Conservation (phyloP, 495 filamentous ascomycete genomes). For the Darksidea phi region DNA sequence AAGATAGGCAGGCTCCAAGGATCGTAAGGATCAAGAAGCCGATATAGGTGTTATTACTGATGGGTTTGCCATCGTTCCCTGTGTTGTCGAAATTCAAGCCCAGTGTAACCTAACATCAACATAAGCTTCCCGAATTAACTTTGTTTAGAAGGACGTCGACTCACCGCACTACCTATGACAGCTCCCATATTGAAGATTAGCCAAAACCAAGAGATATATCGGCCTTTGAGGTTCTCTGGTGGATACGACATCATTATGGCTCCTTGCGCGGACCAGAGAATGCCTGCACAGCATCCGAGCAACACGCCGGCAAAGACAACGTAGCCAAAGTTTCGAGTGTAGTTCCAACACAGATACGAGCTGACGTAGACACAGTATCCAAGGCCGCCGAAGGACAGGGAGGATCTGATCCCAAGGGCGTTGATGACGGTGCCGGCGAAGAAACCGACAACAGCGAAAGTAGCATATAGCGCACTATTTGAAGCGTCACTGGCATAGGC, state of each 20-base stretch:
- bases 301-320: constrained; percentile 58
- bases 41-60: constrained; percentile 81
- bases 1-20: constrained; percentile 66
- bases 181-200: constrained; percentile 91
- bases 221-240: constrained; percentile 73
- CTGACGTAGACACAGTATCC: constrained; percentile 83
- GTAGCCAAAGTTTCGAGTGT: constrained; percentile 61
- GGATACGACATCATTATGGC: constrained; percentile 97
- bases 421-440: constrained; percentile 60
- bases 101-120: constrained; percentile 61
- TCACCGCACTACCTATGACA: constrained; percentile 78
- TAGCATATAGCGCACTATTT: constrained; percentile 42
- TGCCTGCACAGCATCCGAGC: constrained; percentile 72
- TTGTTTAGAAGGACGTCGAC: constrained; percentile 26
- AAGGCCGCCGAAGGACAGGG: constrained; percentile 74
- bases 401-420: constrained; percentile 67
- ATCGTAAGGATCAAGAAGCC: constrained; percentile 86
- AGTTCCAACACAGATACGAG: constrained; percentile 75
- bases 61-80: constrained; percentile 48
- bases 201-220: constrained; percentile 90
- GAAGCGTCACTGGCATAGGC: constrained; percentile 45
- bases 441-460: constrained; percentile 55
- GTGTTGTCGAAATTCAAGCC: constrained; percentile 69
- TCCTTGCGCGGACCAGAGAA: constrained; percentile 89
- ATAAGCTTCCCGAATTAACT: not conserved